Conservation (phyloP, 2,329 filamentous ascomycete species). For the Fusarium napiforme region DNA sequence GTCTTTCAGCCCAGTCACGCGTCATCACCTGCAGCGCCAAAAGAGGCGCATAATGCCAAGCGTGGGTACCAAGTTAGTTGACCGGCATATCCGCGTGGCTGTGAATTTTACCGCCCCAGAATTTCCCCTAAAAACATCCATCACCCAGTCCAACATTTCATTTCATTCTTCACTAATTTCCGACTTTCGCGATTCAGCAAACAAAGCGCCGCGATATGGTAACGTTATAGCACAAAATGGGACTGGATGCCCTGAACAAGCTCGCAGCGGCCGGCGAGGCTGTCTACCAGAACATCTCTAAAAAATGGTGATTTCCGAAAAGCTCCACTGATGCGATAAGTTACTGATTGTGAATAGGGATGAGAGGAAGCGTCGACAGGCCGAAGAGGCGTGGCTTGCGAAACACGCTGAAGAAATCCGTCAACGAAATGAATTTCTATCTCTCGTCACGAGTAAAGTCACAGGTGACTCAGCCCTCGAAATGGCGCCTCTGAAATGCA, state of each 20-base stretch:
- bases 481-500: slow-evolving; percentile 34
- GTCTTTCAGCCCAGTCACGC: slow-evolving; percentile 1
- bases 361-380: slow-evolving; percentile 11
- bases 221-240: slow-evolving; percentile 24
- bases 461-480: slow-evolving; percentile 35
- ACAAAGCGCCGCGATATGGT: not conserved
- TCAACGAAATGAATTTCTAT: slow-evolving; percentile 33
- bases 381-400: slow-evolving; percentile 4
- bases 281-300: slow-evolving; percentile 31
- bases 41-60: slow-evolving; percentile 33
- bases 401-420: slow-evolving; percentile 32
- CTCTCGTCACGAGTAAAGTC: slow-evolving; percentile 28
- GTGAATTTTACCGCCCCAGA: slow-evolving; percentile 18
- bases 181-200: too few species aligned
- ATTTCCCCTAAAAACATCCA: not conserved
- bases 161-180: not conserved
- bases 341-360: slow-evolving; percentile 7
- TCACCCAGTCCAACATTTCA: not conserved
- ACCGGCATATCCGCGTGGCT: slow-evolving; percentile 35
- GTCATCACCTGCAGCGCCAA: slow-evolving; percentile 1
- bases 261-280: slow-evolving; percentile 27
- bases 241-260: slow-evolving; percentile 33
- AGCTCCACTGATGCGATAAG: too few species aligned
- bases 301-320: slow-evolving; percentile 25
- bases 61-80: not conserved